Conservation (phyloP, 352 stramenopile species). For the Phytophthora fragariae region DNA sequence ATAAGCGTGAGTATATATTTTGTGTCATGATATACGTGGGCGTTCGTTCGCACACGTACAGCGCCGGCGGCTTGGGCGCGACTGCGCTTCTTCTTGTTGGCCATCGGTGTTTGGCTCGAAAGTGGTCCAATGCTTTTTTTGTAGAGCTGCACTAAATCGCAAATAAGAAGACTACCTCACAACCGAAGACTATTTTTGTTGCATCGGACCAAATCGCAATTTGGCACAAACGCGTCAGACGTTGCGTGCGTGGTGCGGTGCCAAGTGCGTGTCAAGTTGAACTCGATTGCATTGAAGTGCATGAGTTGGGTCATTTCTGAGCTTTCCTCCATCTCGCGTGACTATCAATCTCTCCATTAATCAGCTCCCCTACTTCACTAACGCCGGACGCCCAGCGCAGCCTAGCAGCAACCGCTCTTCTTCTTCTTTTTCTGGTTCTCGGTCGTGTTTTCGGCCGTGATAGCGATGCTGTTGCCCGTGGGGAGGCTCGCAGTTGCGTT, state of each 20-base stretch:
- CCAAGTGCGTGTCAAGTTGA: constrained; percentile 28
- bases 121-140: not conserved
- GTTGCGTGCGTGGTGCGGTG: constrained; percentile 13
- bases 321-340: constrained; percentile 12
- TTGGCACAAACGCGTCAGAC: constrained; percentile 19
- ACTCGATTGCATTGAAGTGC: constrained; percentile 37
- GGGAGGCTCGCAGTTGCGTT: constrained; percentile 72
- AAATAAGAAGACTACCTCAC: not conserved
- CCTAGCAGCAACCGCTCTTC: constrained; percentile 86
- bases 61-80: constrained; percentile 13
- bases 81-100: constrained; percentile 42
- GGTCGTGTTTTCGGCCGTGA: constrained; percentile 81
- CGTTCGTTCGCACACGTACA: constrained; percentile 20
- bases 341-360: constrained; percentile 18
- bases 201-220: constrained; percentile 8
- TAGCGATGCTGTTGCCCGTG: constrained; percentile 84
- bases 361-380: constrained; percentile 6
- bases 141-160: constrained; percentile 2
- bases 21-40: constrained; percentile 1
- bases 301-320: constrained; percentile 15
- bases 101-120: constrained; percentile 27
- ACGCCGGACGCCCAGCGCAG: not conserved
- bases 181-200: too few species aligned
- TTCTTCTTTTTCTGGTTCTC: constrained; percentile 84
- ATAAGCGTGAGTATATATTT: constrained; percentile 9